Conservation (phyloP, 1,139 yeast species). For the Taphrina sp. region DNA sequence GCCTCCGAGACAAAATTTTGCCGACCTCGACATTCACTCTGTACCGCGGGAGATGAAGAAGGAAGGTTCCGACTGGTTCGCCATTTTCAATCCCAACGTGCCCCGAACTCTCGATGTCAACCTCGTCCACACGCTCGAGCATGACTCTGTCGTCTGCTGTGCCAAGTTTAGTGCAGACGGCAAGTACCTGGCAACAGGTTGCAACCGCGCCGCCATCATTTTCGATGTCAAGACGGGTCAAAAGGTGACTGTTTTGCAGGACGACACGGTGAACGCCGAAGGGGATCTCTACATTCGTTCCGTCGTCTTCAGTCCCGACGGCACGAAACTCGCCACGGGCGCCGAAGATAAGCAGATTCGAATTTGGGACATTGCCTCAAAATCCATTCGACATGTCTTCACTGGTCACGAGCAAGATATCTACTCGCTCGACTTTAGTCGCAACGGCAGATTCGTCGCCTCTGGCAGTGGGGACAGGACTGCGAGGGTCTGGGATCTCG, state of each 20-base stretch:
- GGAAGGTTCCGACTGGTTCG: constrained; percentile 81
- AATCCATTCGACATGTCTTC: constrained; percentile 81
- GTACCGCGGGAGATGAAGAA: constrained; percentile 58
- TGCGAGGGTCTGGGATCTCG: constrained; percentile 94
- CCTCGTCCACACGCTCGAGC: constrained; percentile 83
- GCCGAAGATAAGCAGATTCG: constrained; percentile 96
- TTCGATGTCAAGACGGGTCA: constrained; percentile 92
- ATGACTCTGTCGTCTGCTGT: constrained; percentile 93
- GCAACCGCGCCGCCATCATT: constrained; percentile 93
- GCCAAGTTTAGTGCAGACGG: constrained; percentile 92
- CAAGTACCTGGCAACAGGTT: constrained; percentile 91
- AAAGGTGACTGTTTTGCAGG: constrained; percentile 78
- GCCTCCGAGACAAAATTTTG: constrained; percentile 29
- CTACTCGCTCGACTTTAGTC: constrained; percentile 91
- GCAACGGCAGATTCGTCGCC: constrained; percentile 89
- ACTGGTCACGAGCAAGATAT: constrained; percentile 98
- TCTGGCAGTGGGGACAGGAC: constrained; percentile 97
- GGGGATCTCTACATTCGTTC: constrained; percentile 90
- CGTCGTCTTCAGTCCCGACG: constrained; percentile 96
- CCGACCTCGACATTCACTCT: constrained; percentile 28
- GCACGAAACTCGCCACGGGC: constrained; percentile 92
- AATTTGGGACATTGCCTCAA: constrained; percentile 90
- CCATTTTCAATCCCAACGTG: constrained; percentile 85
- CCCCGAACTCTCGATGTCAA: constrained; percentile 76
- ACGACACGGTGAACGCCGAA: constrained; percentile 58